phyloP scores from a whole-genome alignment of 73 alveolate genomes.

The Tetrahymena malaccensis region DNA sequence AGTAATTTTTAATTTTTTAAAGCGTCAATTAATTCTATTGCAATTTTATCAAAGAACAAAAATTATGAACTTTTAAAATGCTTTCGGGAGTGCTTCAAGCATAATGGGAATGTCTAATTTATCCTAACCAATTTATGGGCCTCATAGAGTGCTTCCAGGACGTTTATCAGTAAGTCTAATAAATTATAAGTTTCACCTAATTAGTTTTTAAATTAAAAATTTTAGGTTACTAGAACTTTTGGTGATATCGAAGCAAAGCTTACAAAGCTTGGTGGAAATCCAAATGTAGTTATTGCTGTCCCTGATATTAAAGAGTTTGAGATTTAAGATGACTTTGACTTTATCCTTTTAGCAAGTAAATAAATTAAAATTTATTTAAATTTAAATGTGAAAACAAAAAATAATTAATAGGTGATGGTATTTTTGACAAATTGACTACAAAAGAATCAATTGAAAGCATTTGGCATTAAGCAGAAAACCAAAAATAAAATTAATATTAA shows the following conservation, averaged over 20 bases:
- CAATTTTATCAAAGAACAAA: background rate
- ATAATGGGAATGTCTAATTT: background rate
- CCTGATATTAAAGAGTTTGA: conserved; percentile 80
- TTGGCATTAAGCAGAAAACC: conserved; percentile 8
- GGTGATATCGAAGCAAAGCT: conserved; percentile 92
- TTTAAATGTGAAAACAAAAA: background rate
- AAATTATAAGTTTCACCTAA: background rate
- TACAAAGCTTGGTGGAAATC: conserved; percentile 84
- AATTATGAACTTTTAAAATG: conserved; percentile 4
- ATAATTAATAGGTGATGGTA: conserved; percentile 68
- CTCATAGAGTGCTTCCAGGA: conserved; percentile 87
- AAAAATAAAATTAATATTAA: background rate
- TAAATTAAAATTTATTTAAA: background rate
- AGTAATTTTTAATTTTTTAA: conserved; percentile 53
- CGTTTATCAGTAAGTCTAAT: conserved; percentile 56
- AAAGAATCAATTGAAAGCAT: conserved; percentile 60
- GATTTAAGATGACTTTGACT: conserved; percentile 69
- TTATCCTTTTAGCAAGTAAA: conserved; percentile 60
- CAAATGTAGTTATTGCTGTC: conserved; percentile 68
- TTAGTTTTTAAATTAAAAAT: background rate
- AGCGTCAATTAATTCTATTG: background rate
- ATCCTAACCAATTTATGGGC: conserved; percentile 35
- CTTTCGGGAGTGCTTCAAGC: conserved; percentile 3
- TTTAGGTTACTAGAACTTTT: conserved; percentile 61
- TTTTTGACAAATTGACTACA: conserved; percentile 61